A percentile compares a stretch with the other conserved stretches of the same genome.
Evolutionary conservation across 2,329 filamentous ascomycete genomes (phyloP).

Genomic region (Beauveria sp.): DNA sequence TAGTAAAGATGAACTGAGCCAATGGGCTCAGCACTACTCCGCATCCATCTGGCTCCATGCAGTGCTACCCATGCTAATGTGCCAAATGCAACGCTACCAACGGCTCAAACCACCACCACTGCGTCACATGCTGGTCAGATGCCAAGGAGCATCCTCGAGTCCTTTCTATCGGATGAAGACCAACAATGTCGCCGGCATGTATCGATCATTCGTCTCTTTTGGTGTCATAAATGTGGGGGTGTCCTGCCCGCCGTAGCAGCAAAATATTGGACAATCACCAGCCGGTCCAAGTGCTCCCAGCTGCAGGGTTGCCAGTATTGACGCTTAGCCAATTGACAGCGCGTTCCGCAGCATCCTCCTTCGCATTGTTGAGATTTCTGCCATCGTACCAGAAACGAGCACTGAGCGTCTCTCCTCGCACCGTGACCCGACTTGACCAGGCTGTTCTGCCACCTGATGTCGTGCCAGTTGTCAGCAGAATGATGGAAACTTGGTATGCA

Average conservation of each 20-base stretch:
- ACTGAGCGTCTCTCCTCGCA: conserved; percentile 56
- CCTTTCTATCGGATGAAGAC: neutral
- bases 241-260: neutral
- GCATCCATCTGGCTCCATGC: conserved; percentile 1
- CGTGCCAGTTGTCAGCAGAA: conserved; percentile 13
- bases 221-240: neutral
- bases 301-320: neutral
- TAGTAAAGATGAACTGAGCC: neutral
- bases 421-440: conserved; percentile 76
- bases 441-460: conserved; percentile 73
- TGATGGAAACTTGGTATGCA: neutral
- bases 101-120: neutral
- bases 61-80: neutral
- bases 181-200: neutral
- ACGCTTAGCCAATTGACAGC: conserved; percentile 53
- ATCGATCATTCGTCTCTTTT: neutral
- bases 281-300: neutral
- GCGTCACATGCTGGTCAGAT: neutral
- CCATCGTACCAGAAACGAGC: conserved; percentile 91
- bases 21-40: neutral
- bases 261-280: neutral
- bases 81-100: conserved; percentile 7
- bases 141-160: neutral
- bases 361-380: conserved; percentile 77
- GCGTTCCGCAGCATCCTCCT: conserved; percentile 84